A percentile compares a stretch with the other conserved stretches of the same genome.
These are phyloP conservation scores for Fusarium buharicum DNA, from an alignment of 2,329 filamentous ascomycete genomes.

Conservation along the genomic window DNA sequence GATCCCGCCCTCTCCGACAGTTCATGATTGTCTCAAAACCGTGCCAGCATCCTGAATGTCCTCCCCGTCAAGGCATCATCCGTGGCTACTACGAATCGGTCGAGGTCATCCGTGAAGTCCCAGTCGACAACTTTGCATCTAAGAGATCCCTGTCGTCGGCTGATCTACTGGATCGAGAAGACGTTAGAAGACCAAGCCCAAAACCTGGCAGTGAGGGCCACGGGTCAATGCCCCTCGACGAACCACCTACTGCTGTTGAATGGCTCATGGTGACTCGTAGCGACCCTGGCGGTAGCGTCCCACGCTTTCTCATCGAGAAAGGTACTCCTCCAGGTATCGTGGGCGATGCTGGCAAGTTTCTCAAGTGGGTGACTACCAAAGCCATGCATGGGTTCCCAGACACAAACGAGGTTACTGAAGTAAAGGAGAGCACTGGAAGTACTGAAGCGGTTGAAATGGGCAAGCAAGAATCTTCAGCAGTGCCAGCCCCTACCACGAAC, in stretches of 20 bases:
- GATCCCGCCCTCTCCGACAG: constrained; percentile 65
- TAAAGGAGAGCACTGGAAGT: constrained; percentile 6
- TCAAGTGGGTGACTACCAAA: constrained; percentile 73
- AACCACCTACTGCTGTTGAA: constrained; percentile 67
- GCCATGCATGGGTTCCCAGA: constrained; percentile 50
- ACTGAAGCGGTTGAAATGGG: constrained; percentile 7
- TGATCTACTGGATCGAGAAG: constrained; percentile 44
- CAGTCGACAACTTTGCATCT: constrained; percentile 57
- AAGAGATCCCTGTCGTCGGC: constrained; percentile 50
- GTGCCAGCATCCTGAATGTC: constrained; percentile 78
- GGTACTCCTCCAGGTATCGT: constrained; percentile 85
- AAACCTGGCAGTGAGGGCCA: constrained; percentile 29
- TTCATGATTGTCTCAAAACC: constrained; percentile 91
- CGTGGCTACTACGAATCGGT: constrained; percentile 90
- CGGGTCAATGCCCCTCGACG: constrained; percentile 35
- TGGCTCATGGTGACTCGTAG: constrained; percentile 95
- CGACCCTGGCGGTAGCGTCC: constrained; percentile 88
- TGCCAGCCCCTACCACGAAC: constrained; percentile 9
- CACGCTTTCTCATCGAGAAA: constrained; percentile 90
- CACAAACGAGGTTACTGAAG: constrained; percentile 22
- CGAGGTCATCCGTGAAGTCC: constrained; percentile 88
- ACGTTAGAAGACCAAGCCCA: constrained; percentile 41
- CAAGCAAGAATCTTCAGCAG: constrained; percentile 7
- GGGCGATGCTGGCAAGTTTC: constrained; percentile 80
- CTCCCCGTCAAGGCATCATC: constrained; percentile 76